Evolutionary conservation across 2,329 filamentous ascomycete genomes (phyloP).

Genomic region (Orbilia javanica): DNA sequence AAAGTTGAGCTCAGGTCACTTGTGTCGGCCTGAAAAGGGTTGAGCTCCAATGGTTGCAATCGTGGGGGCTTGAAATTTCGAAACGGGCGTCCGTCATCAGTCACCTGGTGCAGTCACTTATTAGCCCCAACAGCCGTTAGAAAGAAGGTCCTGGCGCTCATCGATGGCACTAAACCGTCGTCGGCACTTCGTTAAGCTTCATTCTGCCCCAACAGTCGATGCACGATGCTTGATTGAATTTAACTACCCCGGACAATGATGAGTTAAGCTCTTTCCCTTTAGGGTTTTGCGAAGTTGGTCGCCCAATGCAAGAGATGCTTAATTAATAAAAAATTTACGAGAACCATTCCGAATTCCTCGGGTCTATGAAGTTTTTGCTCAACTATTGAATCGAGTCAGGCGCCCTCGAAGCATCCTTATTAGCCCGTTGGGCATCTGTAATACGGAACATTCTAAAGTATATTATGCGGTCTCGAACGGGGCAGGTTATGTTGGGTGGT

Average conservation of each 20-base stretch:
- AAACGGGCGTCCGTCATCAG: constrained; percentile 30
- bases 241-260: background rate
- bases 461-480: background rate
- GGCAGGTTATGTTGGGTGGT: background rate
- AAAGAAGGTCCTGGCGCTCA: constrained; percentile 41
- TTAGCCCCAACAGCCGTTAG: constrained; percentile 51
- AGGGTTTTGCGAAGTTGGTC: background rate
- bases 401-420: background rate
- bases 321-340: background rate
- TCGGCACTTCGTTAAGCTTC: constrained; percentile 14
- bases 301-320: background rate
- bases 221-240: background rate
- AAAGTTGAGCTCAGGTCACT: constrained; percentile 30
- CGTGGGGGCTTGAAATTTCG: constrained; percentile 14
- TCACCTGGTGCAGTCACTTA: constrained; percentile 34
- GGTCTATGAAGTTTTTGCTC: background rate
- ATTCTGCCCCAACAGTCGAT: constrained; percentile 2
- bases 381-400: background rate
- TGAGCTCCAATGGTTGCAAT: constrained; percentile 22
- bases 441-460: background rate
- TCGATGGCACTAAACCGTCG: constrained; percentile 40
- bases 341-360: background rate
- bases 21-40: constrained; percentile 17
- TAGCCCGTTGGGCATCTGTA: background rate
- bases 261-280: background rate